Evolutionary conservation across 1,139 yeast genomes (phyloP).

Genomic region (Magnusiomyces tetraspermus): DNA sequence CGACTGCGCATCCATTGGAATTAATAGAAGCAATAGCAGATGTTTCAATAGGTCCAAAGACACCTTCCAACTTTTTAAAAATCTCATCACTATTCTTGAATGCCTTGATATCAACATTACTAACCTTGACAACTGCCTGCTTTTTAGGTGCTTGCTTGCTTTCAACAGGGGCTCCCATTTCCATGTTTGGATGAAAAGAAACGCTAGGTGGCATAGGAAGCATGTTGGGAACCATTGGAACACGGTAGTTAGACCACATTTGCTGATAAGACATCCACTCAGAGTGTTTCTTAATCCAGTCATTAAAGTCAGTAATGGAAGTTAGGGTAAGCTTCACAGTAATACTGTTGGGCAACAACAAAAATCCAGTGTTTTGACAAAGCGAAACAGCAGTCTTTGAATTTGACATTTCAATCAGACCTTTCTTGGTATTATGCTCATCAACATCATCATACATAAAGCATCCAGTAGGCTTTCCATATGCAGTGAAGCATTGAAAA

Average conservation of each 20-base stretch:
- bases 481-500: slow-evolving; percentile 15
- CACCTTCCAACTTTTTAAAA: background rate
- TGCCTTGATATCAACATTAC: slow-evolving; percentile 4
- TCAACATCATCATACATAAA: slow-evolving; percentile 18
- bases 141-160: background rate
- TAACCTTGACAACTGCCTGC: slow-evolving; percentile 1
- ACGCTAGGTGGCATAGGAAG: slow-evolving; percentile 4
- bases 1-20: background rate
- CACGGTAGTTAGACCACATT: slow-evolving; percentile 5
- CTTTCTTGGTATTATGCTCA: slow-evolving; percentile 16
- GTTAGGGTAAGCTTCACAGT: slow-evolving; percentile 9
- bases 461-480: slow-evolving; percentile 14
- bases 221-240: slow-evolving; percentile 6
- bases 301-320: slow-evolving; percentile 9
- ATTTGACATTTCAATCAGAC: slow-evolving; percentile 16
- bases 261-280: slow-evolving; percentile 10
- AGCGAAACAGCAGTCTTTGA: slow-evolving; percentile 7
- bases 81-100: slow-evolving; percentile 5
- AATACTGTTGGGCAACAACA: slow-evolving; percentile 9
- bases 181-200: background rate
- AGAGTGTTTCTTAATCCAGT: background rate
- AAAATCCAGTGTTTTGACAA: slow-evolving; percentile 4
- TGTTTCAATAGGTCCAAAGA: slow-evolving; percentile 1
- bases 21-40: slow-evolving; percentile 1
- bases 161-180: background rate